Percentiles rank a stretch among this genome's conserved stretches.
These are phyloP conservation scores for Porogramme epimiltina DNA, from an alignment of 1,284 basidiomycete species.

Conservation along the genomic window DNA sequence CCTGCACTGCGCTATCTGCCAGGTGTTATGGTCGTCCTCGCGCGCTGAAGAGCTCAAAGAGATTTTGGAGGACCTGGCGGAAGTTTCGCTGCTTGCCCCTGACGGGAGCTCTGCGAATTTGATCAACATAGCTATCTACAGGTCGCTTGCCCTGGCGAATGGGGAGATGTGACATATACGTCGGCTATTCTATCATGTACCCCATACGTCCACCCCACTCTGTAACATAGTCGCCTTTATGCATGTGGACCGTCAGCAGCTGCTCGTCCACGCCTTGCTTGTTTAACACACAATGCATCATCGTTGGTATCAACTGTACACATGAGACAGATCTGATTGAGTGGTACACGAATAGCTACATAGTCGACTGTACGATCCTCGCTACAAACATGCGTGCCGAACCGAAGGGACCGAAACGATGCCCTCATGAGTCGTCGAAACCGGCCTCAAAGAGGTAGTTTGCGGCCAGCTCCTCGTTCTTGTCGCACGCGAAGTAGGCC, in stretches of 20 bases:
- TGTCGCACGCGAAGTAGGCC: slow-evolving; percentile 92
- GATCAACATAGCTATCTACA: slow-evolving; percentile 21
- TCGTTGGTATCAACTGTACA: neutral
- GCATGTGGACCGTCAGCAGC: too few relatives aligned
- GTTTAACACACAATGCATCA: too few relatives aligned
- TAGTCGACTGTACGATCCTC: slow-evolving; percentile 18
- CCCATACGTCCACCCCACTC: too few relatives aligned
- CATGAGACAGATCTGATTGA: too few relatives aligned
- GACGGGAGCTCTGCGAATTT: slow-evolving; percentile 18
- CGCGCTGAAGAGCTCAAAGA: slow-evolving; percentile 20
- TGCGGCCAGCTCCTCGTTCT: slow-evolving; percentile 93
- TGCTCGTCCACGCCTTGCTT: too few relatives aligned
- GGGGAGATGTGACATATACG: too few relatives aligned
- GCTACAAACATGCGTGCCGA: slow-evolving; percentile 1
- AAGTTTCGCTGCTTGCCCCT: slow-evolving; percentile 18
- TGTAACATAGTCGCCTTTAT: too few relatives aligned
- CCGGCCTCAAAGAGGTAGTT: slow-evolving; percentile 85
- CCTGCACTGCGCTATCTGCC: slow-evolving; percentile 18
- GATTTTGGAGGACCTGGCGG: slow-evolving; percentile 18
- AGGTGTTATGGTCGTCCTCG: slow-evolving; percentile 17
- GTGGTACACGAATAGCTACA: slow-evolving; percentile 26
- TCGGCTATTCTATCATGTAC: too few relatives aligned
- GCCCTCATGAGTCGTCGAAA: slow-evolving; percentile 52
- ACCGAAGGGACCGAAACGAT: neutral
- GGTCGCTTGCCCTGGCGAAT: slow-evolving; percentile 7